Evolutionary conservation across 768 basidiomycete genomes (phyloP), one percentile per base, ranked within the genome.

Genomic region (Amanita rimosa): DNA sequence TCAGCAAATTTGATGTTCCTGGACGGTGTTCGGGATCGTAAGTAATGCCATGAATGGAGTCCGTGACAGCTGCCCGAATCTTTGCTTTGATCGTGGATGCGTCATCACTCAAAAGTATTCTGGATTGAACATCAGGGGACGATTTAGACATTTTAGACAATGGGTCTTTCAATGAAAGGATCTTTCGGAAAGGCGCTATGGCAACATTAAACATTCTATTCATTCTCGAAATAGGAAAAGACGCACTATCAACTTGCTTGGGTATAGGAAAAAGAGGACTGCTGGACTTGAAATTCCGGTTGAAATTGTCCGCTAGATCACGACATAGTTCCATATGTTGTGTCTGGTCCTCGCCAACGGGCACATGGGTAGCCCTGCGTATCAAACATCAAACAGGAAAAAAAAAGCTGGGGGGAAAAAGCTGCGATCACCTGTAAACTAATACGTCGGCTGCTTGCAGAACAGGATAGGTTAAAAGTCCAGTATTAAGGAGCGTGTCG

Each of bases 91-190:
- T 89, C 58, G 76, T 64, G 1, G 65, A 55, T 8, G 75, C 61
- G 0, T 76, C 64, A 60, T 97, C 94, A 21, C 86, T 94, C 34
- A 98, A 72, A 48, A 90, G 74, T 59, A 97, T 91, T 21, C 93
- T 84, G 0, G 92, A 94, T 13, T 77, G 64, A 1, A 77, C 51
- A 60, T 89, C 81, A 0, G 82, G 83, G 0, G 90, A 75, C 0
- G 94, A 97, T 63, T 97, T 97, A 31, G 94, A 96, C 93, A 98
- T 98, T 62, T 97, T 98, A 3, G 82, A 75, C 0, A 72, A 68
- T 0, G 92, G 88, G 60, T 93, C 86, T 50, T 79, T 81, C 14
- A 98, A 79, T 2, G 92, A 94, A 21, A 95, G 76, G 14, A 97
- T 73, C 6, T 93, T 80, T 60, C 79, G 82, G 7, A 86, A 81